Evolutionary conservation across 371 early-diverging fungal species (phyloP), one percentile per base, ranked within the genome.

Genomic region (Actinomortierella ambigua): DNA sequence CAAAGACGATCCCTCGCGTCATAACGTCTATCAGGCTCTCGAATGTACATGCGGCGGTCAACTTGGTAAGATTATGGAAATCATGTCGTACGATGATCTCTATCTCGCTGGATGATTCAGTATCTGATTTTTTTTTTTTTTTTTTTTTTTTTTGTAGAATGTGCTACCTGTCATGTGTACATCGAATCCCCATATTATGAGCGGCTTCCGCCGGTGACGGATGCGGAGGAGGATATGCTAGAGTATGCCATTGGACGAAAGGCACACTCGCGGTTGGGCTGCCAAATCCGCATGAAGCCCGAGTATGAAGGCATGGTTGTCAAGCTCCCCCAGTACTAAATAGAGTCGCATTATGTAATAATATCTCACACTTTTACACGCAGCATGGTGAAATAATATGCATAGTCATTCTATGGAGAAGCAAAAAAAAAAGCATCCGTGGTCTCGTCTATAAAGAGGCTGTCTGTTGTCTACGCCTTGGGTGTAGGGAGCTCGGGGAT

Each of bases 81-180:
- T n/a, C n/a, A n/a, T n/a, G n/a, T n/a, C n/a, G n/a, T n/a, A n/a
- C n/a, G n/a, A n/a, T n/a, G n/a, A n/a, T n/a, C n/a, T n/a, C n/a
- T n/a, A n/a, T n/a, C n/a, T n/a, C n/a, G n/a, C n/a, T n/a, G 34
- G 11, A 34, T 34, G 34, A 34, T 34, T 34, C 7, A 34, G 11
- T 34, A 34, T 34, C 34, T 34, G 34, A 6, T 11, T 4, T 34
- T 34, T 4, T 34, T 34, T 4, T 4, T 34, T 34, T 34, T 22
- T 15, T 20, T n/a, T 54, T 26, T 27, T 49, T 22, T 8, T 14
- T 2, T 2, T 13, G 1, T 63, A 71, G 73, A 73, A 56, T 73
- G 73, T n/a, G 73, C 73, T 4, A 73, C 73, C 0, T 73, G 73
- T 51, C 73, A 73, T 57, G 73, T 73, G 13, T 73, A 73, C 27